Evolutionary conservation across 2,329 filamentous ascomycete genomes (phyloP).

Genomic region (Thielaviopsis musarum): DNA sequence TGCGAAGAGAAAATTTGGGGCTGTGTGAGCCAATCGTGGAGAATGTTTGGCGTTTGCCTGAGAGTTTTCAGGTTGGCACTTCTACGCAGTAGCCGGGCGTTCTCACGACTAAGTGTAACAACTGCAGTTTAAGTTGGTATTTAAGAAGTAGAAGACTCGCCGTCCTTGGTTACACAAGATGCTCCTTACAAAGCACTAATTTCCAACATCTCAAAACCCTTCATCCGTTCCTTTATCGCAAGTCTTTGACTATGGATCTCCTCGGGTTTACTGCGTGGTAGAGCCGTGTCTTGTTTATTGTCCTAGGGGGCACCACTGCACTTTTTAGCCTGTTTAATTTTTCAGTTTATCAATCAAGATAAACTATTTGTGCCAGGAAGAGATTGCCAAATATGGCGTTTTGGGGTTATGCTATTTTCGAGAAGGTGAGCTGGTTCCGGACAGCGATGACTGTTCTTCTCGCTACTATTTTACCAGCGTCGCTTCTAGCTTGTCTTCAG

Average conservation of each 20-base stretch:
- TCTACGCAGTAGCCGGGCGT: too few relatives aligned
- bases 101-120: too few relatives aligned
- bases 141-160: too few relatives aligned
- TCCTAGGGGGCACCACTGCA: not conserved
- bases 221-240: too few relatives aligned
- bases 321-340: not conserved
- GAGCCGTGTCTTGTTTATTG: constrained; percentile 1
- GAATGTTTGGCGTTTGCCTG: too few relatives aligned
- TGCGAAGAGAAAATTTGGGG: too few relatives aligned
- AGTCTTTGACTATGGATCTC: not conserved
- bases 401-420: constrained; percentile 4
- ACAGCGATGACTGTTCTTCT: not conserved
- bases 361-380: not conserved
- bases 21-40: too few relatives aligned
- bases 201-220: not conserved
- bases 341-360: constrained; percentile 3
- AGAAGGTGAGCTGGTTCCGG: not conserved
- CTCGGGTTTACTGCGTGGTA: constrained; percentile 3
- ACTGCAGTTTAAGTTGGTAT: too few relatives aligned
- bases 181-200: too few relatives aligned
- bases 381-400: not conserved
- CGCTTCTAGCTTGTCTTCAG: constrained; percentile 2
- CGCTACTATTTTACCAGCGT: constrained; percentile 2
- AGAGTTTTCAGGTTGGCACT: too few relatives aligned
- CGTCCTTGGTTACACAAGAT: too few relatives aligned